phyloP scores from a whole-genome alignment of 441 rosid species.

The Erodium moschatum region DNA sequence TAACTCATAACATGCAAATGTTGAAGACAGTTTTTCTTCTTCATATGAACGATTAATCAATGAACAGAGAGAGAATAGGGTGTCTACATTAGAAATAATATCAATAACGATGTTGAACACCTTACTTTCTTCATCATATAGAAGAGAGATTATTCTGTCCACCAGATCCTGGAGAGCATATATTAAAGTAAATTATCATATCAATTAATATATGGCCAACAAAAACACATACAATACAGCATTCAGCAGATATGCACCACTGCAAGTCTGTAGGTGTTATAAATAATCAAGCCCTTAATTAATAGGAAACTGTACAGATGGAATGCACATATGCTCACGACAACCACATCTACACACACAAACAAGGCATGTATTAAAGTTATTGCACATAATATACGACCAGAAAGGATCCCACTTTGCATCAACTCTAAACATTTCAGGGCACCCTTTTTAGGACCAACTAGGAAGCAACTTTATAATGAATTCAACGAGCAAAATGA shows the following conservation, averaged over 20 bases:
- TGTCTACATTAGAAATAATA: not conserved
- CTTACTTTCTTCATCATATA: slow-evolving; percentile 19
- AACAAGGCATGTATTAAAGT: not conserved
- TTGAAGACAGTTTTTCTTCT: not conserved
- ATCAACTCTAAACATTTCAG: not conserved
- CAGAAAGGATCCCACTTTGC: not conserved
- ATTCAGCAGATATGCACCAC: not conserved
- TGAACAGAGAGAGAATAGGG: not conserved
- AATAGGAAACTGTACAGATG: not conserved
- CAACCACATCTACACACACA: slow-evolving; percentile 13
- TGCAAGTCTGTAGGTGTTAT: not conserved
- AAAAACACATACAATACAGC: not conserved
- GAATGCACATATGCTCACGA: not conserved
- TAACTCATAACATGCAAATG: not conserved
- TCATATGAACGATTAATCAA: not conserved
- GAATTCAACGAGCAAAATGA: not conserved
- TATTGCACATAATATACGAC: not conserved
- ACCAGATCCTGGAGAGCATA: slow-evolving; percentile 21
- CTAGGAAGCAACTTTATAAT: not conserved
- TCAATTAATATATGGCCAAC: not conserved
- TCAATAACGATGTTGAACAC: not conserved
- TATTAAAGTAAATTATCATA: not conserved
- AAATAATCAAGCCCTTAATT: slow-evolving; percentile 7
- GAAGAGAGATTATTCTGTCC: slow-evolving; percentile 17
- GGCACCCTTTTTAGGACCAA: not conserved